These are phyloP conservation scores for Neostapfia colusana DNA, from an alignment of 176 grass and related monocot species.

Conservation along the genomic window DNA sequence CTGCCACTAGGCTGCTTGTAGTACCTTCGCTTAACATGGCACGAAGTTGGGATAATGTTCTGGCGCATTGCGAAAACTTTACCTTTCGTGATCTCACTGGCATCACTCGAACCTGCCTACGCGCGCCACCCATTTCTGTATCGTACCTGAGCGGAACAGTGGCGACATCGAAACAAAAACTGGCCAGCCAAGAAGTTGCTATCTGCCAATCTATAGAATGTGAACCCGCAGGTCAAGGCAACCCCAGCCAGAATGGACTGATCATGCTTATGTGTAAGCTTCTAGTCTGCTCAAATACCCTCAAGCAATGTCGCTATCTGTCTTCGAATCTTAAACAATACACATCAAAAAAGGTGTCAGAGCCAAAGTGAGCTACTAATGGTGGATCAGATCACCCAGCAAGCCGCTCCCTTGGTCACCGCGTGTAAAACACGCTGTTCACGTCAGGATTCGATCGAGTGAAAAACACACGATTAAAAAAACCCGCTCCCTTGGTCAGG, in stretches of 20 bases:
- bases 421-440: no score
- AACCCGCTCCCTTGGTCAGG: background rate
- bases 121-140: no score
- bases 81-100: no score
- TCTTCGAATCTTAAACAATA: background rate
- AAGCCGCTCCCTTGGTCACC: background rate
- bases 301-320: background rate
- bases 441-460: no score
- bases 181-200: background rate
- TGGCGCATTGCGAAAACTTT: no score
- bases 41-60: background rate
- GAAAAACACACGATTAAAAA: no score
- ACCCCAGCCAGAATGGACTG: no score
- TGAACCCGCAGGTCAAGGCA: background rate
- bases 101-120: no score
- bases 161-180: background rate
- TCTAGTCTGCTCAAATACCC: conserved; percentile 14
- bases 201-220: background rate
- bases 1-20: no score
- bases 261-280: background rate
- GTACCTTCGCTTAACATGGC: background rate
- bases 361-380: background rate
- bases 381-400: background rate
- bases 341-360: background rate
- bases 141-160: no score